phyloP scores from a whole-genome alignment of 2,329 filamentous ascomycete species.

The Neoscytalidium dimidiatum region DNA sequence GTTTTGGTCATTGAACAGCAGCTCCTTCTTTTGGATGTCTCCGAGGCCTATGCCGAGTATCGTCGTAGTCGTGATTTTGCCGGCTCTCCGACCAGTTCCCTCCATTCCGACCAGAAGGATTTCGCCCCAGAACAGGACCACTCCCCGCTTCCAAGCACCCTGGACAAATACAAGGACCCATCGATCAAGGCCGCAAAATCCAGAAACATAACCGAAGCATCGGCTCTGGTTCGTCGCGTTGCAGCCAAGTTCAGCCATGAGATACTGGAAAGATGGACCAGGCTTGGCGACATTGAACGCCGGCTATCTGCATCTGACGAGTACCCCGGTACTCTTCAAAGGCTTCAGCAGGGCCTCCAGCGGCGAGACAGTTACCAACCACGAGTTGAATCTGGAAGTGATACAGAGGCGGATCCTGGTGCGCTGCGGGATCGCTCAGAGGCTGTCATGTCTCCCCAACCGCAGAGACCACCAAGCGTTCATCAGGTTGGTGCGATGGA shows the following conservation, averaged over 20 bases:
- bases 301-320: conserved; percentile 26
- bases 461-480: conserved; percentile 2
- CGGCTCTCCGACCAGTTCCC: conserved; percentile 1
- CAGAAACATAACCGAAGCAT: background rate
- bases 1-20: conserved; percentile 43
- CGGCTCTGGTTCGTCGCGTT: conserved; percentile 1
- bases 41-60: conserved; percentile 3
- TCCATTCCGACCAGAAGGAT: conserved; percentile 12
- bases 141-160: background rate
- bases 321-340: conserved; percentile 23
- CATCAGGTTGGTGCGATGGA: conserved; percentile 7
- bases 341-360: conserved; percentile 36
- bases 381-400: conserved; percentile 22
- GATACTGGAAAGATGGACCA: conserved; percentile 36
- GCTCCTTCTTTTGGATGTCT: conserved; percentile 32
- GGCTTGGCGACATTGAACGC: conserved; percentile 33
- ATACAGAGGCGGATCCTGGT: background rate
- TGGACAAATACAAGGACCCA: conserved; percentile 16
- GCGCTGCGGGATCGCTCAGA: background rate
- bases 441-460: conserved; percentile 3
- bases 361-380: conserved; percentile 35
- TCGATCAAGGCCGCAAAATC: background rate
- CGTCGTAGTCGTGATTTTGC: conserved; percentile 12
- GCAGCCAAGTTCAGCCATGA: conserved; percentile 6
- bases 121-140: background rate